Conservation (phyloP, 108 stramenopile species). For the Tribonema minus region DNA sequence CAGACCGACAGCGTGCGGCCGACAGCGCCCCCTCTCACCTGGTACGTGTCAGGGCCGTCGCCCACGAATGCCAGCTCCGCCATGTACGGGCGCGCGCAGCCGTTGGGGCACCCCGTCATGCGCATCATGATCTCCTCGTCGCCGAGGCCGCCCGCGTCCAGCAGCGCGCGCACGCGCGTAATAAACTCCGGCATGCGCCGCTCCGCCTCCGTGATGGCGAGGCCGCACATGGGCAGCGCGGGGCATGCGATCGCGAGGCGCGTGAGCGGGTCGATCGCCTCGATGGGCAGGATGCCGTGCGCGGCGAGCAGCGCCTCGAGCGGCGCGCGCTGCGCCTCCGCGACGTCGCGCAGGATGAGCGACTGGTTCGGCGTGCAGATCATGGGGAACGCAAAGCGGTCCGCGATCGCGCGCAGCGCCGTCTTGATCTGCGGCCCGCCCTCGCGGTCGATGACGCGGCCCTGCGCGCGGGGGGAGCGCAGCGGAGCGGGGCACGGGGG, state of each 20-base stretch:
- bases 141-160: constrained; percentile 73
- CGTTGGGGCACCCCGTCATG: constrained; percentile 98
- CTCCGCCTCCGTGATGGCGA: constrained; percentile 96
- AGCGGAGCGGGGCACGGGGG: too few relatives aligned
- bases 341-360: constrained; percentile 81
- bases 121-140: constrained; percentile 91
- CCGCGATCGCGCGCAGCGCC: constrained; percentile 76
- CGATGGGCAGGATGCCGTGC: constrained; percentile 77
- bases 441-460: constrained; percentile 78
- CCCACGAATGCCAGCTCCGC: constrained; percentile 96
- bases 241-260: constrained; percentile 89
- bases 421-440: constrained; percentile 77
- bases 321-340: constrained; percentile 73
- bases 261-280: constrained; percentile 56
- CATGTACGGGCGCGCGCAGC: constrained; percentile 97
- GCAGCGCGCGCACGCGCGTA: constrained; percentile 69
- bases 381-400: constrained; percentile 79
- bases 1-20: constrained; percentile 76
- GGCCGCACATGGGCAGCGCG: constrained; percentile 89
- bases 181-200: constrained; percentile 83
- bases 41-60: constrained; percentile 84
- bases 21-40: constrained; percentile 77
- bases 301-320: constrained; percentile 75
- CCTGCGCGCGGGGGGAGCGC: too few relatives aligned
- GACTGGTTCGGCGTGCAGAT: constrained; percentile 89